A percentile compares a stretch with the other conserved stretches of the same genome.
phyloP scores from a whole-genome alignment of 345 rosid genomes.

The Populus davidiana region DNA sequence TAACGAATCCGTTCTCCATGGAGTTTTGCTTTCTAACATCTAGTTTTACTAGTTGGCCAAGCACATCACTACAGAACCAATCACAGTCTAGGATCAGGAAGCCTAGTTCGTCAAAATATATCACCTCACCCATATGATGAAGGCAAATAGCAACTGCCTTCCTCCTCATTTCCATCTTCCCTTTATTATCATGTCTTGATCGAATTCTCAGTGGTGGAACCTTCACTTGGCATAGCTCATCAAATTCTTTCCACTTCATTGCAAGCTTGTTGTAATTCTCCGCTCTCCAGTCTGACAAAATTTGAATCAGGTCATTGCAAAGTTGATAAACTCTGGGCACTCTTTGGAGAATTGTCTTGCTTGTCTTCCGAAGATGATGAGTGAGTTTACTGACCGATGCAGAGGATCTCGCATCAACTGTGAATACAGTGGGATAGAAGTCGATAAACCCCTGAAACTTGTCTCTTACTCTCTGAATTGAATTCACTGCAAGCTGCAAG shows the following conservation, averaged over 20 bases:
- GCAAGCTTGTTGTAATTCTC: slow-evolving; percentile 71
- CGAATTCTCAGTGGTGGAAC: slow-evolving; percentile 73
- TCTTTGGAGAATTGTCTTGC: slow-evolving; percentile 71
- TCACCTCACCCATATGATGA: slow-evolving; percentile 82
- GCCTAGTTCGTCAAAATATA: slow-evolving; percentile 72
- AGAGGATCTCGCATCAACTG: slow-evolving; percentile 88
- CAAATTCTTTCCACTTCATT: slow-evolving; percentile 88
- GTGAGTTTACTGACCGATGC: slow-evolving; percentile 74
- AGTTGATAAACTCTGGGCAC: slow-evolving; percentile 91
- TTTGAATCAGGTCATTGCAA: slow-evolving; percentile 68
- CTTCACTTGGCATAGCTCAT: slow-evolving; percentile 76
- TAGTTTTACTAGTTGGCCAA: slow-evolving; percentile 67
- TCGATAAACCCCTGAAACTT: slow-evolving; percentile 81
- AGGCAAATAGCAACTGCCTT: slow-evolving; percentile 80
- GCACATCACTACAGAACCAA: slow-evolving; percentile 86
- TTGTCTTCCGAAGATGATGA: slow-evolving; percentile 63
- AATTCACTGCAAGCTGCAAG: slow-evolving; percentile 51
- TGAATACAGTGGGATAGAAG: slow-evolving; percentile 74
- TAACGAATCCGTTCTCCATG: slow-evolving; percentile 56
- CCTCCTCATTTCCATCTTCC: slow-evolving; percentile 67
- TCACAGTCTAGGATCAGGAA: slow-evolving; percentile 73
- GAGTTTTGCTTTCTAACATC: slow-evolving; percentile 61
- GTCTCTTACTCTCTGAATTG: slow-evolving; percentile 59
- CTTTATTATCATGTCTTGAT: slow-evolving; percentile 63
- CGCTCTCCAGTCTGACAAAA: slow-evolving; percentile 82